Evolutionary conservation across 345 rosid genomes (phyloP).

Genomic region (Acer campestre): DNA sequence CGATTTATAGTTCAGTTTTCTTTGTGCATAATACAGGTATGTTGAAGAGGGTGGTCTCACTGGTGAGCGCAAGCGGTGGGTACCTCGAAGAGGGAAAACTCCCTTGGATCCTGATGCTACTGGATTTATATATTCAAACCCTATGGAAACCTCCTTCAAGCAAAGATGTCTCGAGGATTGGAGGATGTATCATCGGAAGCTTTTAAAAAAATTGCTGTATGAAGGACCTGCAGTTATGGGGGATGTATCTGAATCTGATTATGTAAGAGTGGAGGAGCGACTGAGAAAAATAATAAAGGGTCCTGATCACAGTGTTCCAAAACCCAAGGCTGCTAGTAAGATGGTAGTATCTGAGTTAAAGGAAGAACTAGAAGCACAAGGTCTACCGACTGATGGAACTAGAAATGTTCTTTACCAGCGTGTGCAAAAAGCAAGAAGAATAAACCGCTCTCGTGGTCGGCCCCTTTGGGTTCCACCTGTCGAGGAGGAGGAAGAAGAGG

Average conservation of each 20-base stretch:
- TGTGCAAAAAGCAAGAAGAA: constrained; percentile 96
- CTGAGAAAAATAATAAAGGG: constrained; percentile 74
- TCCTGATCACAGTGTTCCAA: constrained; percentile 75
- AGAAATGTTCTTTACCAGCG: constrained; percentile 99
- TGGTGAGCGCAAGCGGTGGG: constrained; percentile 99
- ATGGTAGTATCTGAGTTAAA: constrained; percentile 88
- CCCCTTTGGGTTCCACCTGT: constrained; percentile 99
- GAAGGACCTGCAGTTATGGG: constrained; percentile 83
- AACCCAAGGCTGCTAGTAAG: constrained; percentile 99
- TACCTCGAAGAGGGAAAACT: constrained; percentile 90
- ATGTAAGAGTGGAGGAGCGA: constrained; percentile 72
- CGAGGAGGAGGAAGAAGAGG: constrained; percentile 96
- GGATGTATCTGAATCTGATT: constrained; percentile 80
- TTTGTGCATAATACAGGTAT: constrained; percentile 55
- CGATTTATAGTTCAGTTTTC: constrained; percentile 12
- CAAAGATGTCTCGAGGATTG: constrained; percentile 86
- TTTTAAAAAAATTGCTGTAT: constrained; percentile 63
- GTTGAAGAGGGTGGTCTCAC: constrained; percentile 93
- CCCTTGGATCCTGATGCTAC: constrained; percentile 92
- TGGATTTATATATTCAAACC: constrained; percentile 86
- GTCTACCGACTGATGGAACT: constrained; percentile 91
- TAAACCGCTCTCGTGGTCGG: constrained; percentile 94
- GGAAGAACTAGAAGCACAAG: constrained; percentile 98
- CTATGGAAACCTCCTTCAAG: constrained; percentile 91
- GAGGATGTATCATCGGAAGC: constrained; percentile 72